Conservation (phyloP, 2,329 filamentous ascomycete genomes). For the Xylaria digitata region DNA sequence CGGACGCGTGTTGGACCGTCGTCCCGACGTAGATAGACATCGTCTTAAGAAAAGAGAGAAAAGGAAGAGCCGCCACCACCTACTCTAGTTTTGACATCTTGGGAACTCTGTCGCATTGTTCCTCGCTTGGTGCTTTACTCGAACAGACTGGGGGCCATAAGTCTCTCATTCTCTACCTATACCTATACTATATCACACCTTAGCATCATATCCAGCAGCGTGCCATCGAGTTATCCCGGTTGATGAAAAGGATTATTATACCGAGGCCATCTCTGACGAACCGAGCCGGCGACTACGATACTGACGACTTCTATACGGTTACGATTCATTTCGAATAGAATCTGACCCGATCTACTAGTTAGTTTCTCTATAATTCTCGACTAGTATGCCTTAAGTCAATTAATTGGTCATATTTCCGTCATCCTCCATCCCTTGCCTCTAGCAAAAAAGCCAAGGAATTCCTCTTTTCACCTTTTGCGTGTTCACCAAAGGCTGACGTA, state of each 20-base stretch:
- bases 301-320: conserved; percentile 2
- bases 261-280: conserved; percentile 10
- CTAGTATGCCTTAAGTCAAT: conserved; percentile 24
- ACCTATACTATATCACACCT: background rate
- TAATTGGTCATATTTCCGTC: conserved; percentile 20
- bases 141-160: conserved; percentile 14
- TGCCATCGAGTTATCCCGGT: conserved; percentile 8
- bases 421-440: conserved; percentile 1
- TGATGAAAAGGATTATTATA: conserved; percentile 4
- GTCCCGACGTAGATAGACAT: conserved; percentile 30
- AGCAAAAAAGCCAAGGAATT: conserved; percentile 7
- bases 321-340: conserved; percentile 5
- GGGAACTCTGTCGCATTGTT: conserved; percentile 16
- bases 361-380: background rate
- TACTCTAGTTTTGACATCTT: background rate
- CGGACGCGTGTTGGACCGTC: conserved; percentile 37
- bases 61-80: conserved; percentile 28
- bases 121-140: conserved; percentile 16
- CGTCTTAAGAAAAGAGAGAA: conserved; percentile 24
- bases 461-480: background rate
- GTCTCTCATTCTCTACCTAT: conserved; percentile 1
- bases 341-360: background rate
- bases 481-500: conserved; percentile 35
- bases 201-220: conserved; percentile 12
- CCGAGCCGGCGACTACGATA: conserved; percentile 14